Base-by-base conservation (phyloP, 352 stramenopile genomes). In the Pythium guiyangense region DNA sequence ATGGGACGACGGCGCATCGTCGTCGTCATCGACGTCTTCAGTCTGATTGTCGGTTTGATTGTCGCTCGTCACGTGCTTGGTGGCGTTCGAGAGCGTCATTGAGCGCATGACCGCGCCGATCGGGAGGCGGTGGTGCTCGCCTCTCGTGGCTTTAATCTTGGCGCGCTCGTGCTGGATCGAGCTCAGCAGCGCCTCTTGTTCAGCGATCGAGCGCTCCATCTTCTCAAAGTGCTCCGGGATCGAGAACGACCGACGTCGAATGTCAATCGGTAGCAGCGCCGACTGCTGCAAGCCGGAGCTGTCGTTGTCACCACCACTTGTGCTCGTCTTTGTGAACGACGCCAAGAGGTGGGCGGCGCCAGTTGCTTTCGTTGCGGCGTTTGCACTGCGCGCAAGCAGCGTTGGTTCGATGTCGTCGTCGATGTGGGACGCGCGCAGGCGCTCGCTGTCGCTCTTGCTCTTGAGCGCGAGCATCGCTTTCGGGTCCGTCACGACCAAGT, bases 191-290 rank as follows among this genome's bases (percentile, higher is more conserved):
- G 67, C 70, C 49, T 81, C 74, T 49, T 90, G 80, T 58, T 87
- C 67, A 1, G 80, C 80, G 29, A 88, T 84, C 20, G 75, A 86
- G 31, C 70, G 67, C 60, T 88, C 75, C 46, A 90, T 70, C 22
- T 69, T 60, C 54, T 82, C 71, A 10, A 84, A 56, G 31, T 74
- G 69, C 49, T 83, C 71, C 5, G 75, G 73, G 35, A 84, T 81
- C 14, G 75, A 81, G 39, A 79, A 48, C 3, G 75, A 77, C 14
- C 75, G 71, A 34, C 27, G 71, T 54, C 8, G 71, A 61, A 54
- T 63, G 44, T 70, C 50, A 39, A 62, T 42, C 44, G 53, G 35
- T 35, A 37, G 25, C 17, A 69, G 37, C 12, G 49, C 44, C 35
- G 56, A 47, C 22, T 57, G 44, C 0, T 51, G 51, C 25, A 52